These are phyloP conservation scores for Arctium minus DNA, from an alignment of 129 eudicot genomes.

Conservation along the genomic window DNA sequence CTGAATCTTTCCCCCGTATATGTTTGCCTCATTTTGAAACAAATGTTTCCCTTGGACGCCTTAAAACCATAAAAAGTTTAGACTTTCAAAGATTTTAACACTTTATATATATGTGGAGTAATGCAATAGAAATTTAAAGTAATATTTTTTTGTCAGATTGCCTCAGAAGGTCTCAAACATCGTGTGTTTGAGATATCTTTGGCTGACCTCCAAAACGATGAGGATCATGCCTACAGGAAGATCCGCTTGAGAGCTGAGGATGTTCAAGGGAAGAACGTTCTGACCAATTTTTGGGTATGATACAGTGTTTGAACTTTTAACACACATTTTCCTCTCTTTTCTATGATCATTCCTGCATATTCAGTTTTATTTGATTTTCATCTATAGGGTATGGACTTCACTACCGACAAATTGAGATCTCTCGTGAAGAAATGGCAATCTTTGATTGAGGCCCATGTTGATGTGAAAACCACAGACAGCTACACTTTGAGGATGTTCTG, in stretches of 20 bases:
- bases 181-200: constrained; percentile 73
- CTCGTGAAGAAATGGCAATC: constrained; percentile 82
- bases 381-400: constrained; percentile 76
- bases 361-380: not conserved
- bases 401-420: constrained; percentile 75
- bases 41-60: not conserved
- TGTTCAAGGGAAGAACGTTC: constrained; percentile 77
- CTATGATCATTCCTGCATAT: not conserved
- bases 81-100: not conserved
- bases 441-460: constrained; percentile 80
- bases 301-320: not conserved
- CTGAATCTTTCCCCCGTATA: not conserved
- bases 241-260: constrained; percentile 84
- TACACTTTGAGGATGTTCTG: constrained; percentile 75
- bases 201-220: constrained; percentile 81
- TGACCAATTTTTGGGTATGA: constrained; percentile 77
- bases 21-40: not conserved
- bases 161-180: constrained; percentile 84
- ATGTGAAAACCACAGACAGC: constrained; percentile 81
- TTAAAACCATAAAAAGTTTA: not conserved
- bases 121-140: not conserved
- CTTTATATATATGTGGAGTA: not conserved
- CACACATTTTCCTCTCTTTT: not conserved
- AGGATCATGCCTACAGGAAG: constrained; percentile 79
- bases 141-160: constrained; percentile 39